Base-by-base conservation (phyloP, 352 stramenopile species). In the Pythium scleroteichum region DNA sequence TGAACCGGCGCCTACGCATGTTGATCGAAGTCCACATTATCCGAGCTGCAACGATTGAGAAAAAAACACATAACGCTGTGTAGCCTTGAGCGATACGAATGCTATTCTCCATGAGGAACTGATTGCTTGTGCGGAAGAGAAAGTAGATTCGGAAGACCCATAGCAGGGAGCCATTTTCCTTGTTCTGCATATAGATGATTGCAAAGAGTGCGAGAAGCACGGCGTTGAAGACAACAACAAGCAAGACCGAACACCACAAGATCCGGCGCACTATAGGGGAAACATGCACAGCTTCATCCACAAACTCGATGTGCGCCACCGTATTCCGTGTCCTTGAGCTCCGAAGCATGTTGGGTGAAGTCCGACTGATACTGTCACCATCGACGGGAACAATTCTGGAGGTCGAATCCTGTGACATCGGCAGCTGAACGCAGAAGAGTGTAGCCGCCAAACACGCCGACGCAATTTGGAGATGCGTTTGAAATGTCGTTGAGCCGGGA, bases 101-200 rank as follows among this genome's bases (percentile, higher is more conserved):
- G 7, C 23, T 27, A 14, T 32, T 24, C 13, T n/a, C 16, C 13
- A 23, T 24, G 6, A 52, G 23, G 26, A 52, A 52, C 12, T 5
- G 23, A 24, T 32, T 32, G 26, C 29, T 32, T 8, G 2, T 5
- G 26, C 33, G 33, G 4, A 27, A 39, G 13, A 52, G 46, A 24
- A 52, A 52, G 26, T 52, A 52, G 46, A 52, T 35, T 4, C 46
- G 46, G 14, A 52, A 52, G 13, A 40, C 4, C 46, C 46, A 52
- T 13, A 52, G 23, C 4, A 32, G n/a, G 13, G 46, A 19, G 16
- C n/a, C 46, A 3, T 27, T 22, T 24, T 20, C 22, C 12, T 40
- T 39, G 26, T 52, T 39, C 16, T 24, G 29, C 23, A 39, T 27
- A 24, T 52, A 52, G 23, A 52, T 13, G 16, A 52, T 17, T 13